Evolutionary conservation across 1,284 basidiomycete genomes (phyloP), one percentile per base, ranked within the genome.

Genomic region (Ustilago shanxiensis): DNA sequence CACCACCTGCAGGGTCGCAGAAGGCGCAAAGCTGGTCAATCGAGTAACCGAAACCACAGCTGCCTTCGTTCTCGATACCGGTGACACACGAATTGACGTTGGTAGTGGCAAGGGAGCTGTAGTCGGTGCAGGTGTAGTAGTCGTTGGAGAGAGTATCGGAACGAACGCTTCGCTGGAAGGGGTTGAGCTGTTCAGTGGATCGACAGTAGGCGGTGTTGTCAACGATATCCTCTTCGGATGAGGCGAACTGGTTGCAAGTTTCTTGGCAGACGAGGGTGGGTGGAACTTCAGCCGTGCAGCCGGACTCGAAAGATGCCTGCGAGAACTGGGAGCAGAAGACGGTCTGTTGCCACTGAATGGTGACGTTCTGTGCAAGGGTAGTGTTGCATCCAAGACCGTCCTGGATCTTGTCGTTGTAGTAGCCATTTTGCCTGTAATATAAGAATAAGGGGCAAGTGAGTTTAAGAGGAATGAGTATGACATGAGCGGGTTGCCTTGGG

Each of bases 21-120:
- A 82, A 87, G 10, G 64, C 73, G 66, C 88, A 88, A 16, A 88
- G 76, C 67, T 88, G 86, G 20, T 71, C 71, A 13, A 82, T 86
- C 8, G 82, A 85, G 54, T 66, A 80, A 2, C 86, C 87, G 60
- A 81, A 88, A 11, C 88, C 88, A 69, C 88, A 88, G 80, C 87
- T 88, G 22, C 77, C 80, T 71, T 88, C 88, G 72, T 88, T 88
- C 44, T 62, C 67, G 35, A 73, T 66, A 10, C 88, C 88, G 8
- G 64, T 33, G 24, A 88, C 83, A 72, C 88, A 88, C 13, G 85
- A 84, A 3, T 69, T 60, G 31, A 82, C 73, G 60, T 87, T 81
- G 63, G 86, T 85, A 8, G 87, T 87, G 31, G 86, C 80, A 10
- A 87, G 74, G 9, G 86, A 83, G 16, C 85, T 84, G 86, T 86